A percentile compares a stretch with the other conserved stretches of the same genome.
Conservation (phyloP, 306 rosid genomes). For the Gleditsia sinensis region DNA sequence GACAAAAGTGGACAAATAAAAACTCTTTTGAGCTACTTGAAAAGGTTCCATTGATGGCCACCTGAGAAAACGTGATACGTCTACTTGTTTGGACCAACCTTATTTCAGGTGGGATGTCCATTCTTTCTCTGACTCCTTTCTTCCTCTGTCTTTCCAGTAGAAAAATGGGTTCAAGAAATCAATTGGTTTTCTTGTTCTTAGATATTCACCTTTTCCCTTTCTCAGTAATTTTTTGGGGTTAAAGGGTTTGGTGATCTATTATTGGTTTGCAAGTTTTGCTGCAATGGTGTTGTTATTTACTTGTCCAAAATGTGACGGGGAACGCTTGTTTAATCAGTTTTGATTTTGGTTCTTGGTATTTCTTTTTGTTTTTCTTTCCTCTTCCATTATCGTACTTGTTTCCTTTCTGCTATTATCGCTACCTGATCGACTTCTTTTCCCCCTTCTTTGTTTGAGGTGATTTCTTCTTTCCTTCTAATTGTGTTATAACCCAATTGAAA, state of each 20-base stretch:
- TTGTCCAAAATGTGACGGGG: background rate
- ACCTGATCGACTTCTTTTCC: background rate
- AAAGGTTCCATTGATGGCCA: constrained; percentile 32
- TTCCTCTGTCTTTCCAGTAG: constrained; percentile 1
- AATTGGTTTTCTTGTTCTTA: background rate
- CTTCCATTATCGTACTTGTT: background rate
- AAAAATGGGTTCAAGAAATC: background rate
- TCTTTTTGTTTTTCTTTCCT: background rate
- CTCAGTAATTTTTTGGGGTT: background rate
- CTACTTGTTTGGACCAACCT: constrained; percentile 13
- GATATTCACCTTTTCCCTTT: background rate
- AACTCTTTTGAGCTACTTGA: constrained; percentile 28
- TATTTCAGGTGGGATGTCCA: constrained; percentile 20
- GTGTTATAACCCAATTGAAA: too few relatives aligned
- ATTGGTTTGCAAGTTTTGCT: background rate
- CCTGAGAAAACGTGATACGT: constrained; percentile 26
- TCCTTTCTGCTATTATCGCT: background rate
- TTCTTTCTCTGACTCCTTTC: background rate
- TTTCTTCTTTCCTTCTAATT: background rate
- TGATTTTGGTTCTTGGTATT: background rate
- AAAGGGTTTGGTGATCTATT: constrained; percentile 26
- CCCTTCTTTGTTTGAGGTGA: background rate
- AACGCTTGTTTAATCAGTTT: background rate
- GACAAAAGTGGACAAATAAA: constrained; percentile 13
- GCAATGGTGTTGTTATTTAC: background rate